These are phyloP conservation scores for Kazachstania psychrophila DNA, from an alignment of 805 yeast species.

Conservation along the genomic window DNA sequence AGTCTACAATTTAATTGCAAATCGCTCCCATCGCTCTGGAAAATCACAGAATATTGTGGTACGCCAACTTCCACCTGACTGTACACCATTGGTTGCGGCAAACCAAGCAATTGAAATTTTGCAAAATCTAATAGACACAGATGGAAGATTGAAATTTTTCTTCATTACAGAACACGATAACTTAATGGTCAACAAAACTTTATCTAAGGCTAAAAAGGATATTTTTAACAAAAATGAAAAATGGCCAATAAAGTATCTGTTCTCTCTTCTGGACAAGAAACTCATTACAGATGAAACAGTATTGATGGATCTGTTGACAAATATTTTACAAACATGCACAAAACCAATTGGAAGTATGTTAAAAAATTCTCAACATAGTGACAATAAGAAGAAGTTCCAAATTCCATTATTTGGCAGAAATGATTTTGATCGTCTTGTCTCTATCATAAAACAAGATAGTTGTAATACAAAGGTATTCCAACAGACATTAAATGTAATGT, in stretches of 20 bases:
- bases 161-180: slow-evolving; percentile 71
- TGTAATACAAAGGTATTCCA: slow-evolving; percentile 81
- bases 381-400: slow-evolving; percentile 28
- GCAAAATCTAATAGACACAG: slow-evolving; percentile 59
- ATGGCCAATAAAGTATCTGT: slow-evolving; percentile 65
- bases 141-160: slow-evolving; percentile 58
- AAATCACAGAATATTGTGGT: slow-evolving; percentile 7
- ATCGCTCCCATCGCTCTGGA: slow-evolving; percentile 34
- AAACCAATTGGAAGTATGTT: slow-evolving; percentile 55
- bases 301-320: slow-evolving; percentile 66
- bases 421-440: slow-evolving; percentile 53
- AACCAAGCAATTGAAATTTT: slow-evolving; percentile 70
- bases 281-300: slow-evolving; percentile 64
- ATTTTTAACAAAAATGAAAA: slow-evolving; percentile 33
- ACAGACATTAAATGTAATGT: slow-evolving; percentile 73
- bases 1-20: slow-evolving; percentile 48
- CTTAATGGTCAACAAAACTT: slow-evolving; percentile 31
- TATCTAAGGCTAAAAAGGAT: slow-evolving; percentile 30
- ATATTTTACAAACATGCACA: slow-evolving; percentile 68
- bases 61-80: slow-evolving; percentile 43
- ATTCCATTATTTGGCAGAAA: slow-evolving; percentile 57
- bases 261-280: slow-evolving; percentile 52
- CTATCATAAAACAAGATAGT: slow-evolving; percentile 67
- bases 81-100: slow-evolving; percentile 63
- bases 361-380: slow-evolving; percentile 30